phyloP scores from a whole-genome alignment of 2,329 filamentous ascomycete species.

The Aspergillus latus region DNA sequence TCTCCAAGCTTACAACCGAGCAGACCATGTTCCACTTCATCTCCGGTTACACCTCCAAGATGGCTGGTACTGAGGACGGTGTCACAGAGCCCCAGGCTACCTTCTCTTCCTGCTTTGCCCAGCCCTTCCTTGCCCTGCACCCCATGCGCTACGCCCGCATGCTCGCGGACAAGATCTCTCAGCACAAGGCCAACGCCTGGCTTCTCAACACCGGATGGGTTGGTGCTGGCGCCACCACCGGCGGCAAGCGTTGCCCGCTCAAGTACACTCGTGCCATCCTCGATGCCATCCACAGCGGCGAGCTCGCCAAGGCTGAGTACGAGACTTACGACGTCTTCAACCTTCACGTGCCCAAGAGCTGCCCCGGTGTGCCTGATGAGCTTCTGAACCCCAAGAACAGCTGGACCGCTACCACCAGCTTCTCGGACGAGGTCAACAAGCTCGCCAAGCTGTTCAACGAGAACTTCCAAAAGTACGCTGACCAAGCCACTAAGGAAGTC shows the following conservation, averaged over 20 bases:
- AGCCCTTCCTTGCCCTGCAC: slow-evolving; percentile 97
- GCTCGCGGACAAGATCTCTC: slow-evolving; percentile 95
- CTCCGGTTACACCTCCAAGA: slow-evolving; percentile 99
- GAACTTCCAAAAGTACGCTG: slow-evolving; percentile 96
- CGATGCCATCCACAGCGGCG: slow-evolving; percentile 95
- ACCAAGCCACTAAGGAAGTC: slow-evolving; percentile 77
- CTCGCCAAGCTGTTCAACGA: slow-evolving; percentile 86
- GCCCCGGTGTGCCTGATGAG: slow-evolving; percentile 84
- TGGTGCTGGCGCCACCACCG: slow-evolving; percentile 83
- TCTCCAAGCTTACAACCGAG: slow-evolving; percentile 90
- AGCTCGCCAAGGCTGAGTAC: slow-evolving; percentile 89
- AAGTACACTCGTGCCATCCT: slow-evolving; percentile 99
- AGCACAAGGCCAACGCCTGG: slow-evolving; percentile 96
- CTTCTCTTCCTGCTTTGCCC: slow-evolving; percentile 98
- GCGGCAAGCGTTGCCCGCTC: slow-evolving; percentile 93
- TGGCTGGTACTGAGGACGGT: slow-evolving; percentile 97
- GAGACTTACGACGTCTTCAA: slow-evolving; percentile 97
- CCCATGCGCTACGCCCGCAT: slow-evolving; percentile 99
- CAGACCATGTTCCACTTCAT: slow-evolving; percentile 99
- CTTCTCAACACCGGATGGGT: slow-evolving; percentile 98
- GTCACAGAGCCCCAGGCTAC: slow-evolving; percentile 96
- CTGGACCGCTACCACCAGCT: slow-evolving; percentile 82
- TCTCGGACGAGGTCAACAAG: slow-evolving; percentile 85
- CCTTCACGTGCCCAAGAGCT: slow-evolving; percentile 89
- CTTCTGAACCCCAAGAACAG: slow-evolving; percentile 91